These are phyloP conservation scores for Myriangium duriaei DNA, from an alignment of 2,329 filamentous ascomycete genomes.

Conservation along the genomic window DNA sequence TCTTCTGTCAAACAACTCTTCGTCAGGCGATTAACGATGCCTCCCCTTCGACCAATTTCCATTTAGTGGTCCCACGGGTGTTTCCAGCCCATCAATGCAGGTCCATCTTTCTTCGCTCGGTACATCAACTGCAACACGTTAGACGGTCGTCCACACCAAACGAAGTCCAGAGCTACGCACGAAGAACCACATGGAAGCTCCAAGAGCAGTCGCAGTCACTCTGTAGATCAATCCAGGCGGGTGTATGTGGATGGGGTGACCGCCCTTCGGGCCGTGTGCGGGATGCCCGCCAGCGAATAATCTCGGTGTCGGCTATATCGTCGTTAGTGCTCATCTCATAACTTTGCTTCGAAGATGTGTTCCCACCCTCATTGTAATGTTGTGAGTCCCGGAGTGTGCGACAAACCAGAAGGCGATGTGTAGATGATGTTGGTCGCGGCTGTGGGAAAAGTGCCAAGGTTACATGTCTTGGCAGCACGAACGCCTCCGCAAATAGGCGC, in stretches of 20 bases:
- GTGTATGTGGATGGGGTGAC: slow-evolving; percentile 46
- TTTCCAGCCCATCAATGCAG: slow-evolving; percentile 81
- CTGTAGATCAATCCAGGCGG: slow-evolving; percentile 61
- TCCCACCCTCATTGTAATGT: slow-evolving; percentile 4
- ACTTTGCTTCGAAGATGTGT: background rate
- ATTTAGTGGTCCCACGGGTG: slow-evolving; percentile 89
- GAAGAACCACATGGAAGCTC: slow-evolving; percentile 99
- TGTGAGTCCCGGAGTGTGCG: no score
- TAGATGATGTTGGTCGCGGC: no score
- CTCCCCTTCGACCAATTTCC: background rate
- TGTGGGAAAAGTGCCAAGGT: no score
- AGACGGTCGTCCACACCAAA: slow-evolving; percentile 2
- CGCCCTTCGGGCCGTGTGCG: slow-evolving; percentile 25
- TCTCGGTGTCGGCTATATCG: background rate
- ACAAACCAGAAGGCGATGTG: no score
- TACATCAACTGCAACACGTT: slow-evolving; percentile 63
- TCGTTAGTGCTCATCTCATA: background rate
- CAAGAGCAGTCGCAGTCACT: slow-evolving; percentile 72
- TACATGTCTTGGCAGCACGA: no score
- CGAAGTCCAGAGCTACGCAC: slow-evolving; percentile 43
- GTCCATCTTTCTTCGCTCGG: slow-evolving; percentile 65
- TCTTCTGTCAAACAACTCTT: no score
- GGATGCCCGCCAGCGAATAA: slow-evolving; percentile 3
- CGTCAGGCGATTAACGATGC: no score
- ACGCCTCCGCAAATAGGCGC: no score